Evolutionary conservation across 495 filamentous ascomycete species (phyloP), one percentile per base, ranked within the genome.

Genomic region (Penicillium cosmopolitanum): DNA sequence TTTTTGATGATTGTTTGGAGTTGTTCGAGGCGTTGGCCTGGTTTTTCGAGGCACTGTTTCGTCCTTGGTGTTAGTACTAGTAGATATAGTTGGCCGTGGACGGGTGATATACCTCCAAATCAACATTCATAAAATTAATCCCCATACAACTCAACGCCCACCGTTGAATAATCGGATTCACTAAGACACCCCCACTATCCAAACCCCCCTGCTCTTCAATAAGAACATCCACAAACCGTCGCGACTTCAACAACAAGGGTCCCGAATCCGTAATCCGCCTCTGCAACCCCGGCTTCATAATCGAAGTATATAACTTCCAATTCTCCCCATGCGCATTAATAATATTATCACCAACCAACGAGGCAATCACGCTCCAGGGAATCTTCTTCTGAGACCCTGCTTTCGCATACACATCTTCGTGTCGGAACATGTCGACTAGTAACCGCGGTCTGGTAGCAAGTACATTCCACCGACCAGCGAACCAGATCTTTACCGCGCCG

Each of bases 331-430:
- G 72, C 0, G 69, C 57, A 61, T 64, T 69, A 47, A 78, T 72
- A 50, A 79, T 72, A 58, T 78, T 78, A 40, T 74, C 74, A 0
- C 76, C 74, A 2, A 73, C 66, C 1, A 77, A 69, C 21, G 65
- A 59, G 1, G 78, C 77, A 19, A 81, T 65, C 0, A 79, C 68
- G 31, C 72, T 71, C 52, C 76, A 66, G 0, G 77, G 79, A 5
- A 79, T 78, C 71, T 82, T 82, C 36, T 76, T 71, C 50, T 82
- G 74, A 50, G 75, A 80, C 0, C 80, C 79, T 11, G 67, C 69
- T 61, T 82, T 82, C 1, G 66, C 64, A 46, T 73, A 81, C 0
- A 77, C 33, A 23, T 76, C 64, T 44, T 82, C 78, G 31, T 82
- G 69, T n/a, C 74, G 74, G 58, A 83, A 77, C 44, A 83, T 73